These are phyloP conservation scores for Talaromyces wortmannii DNA, from an alignment of 495 filamentous ascomycete genomes.

Conservation along the genomic window DNA sequence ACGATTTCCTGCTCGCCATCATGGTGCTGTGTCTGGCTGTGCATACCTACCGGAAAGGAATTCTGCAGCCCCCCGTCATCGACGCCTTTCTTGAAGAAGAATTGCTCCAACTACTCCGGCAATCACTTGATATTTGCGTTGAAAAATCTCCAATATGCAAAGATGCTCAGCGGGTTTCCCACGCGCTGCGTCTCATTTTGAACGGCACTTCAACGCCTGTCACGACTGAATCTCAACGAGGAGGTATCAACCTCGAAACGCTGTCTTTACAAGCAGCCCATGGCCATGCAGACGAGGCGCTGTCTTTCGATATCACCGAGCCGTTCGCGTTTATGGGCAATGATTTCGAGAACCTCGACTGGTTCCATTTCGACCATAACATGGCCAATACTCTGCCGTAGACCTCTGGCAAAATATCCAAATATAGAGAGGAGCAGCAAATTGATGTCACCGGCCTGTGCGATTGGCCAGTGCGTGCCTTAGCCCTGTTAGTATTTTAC, in stretches of 20 bases:
- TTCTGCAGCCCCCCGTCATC: background rate
- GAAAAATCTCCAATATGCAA: constrained; percentile 7
- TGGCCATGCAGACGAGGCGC: background rate
- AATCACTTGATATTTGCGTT: constrained; percentile 7
- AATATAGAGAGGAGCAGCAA: too few relatives aligned
- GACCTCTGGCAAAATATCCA: too few relatives aligned
- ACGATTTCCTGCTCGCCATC: constrained; percentile 13
- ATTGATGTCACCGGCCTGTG: too few relatives aligned
- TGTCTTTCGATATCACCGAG: background rate
- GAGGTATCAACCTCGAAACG: background rate
- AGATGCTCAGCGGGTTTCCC: constrained; percentile 7
- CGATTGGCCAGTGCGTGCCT: too few relatives aligned
- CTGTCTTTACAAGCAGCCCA: background rate
- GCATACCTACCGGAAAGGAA: background rate
- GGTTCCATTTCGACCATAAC: background rate
- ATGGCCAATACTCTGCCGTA: too few relatives aligned
- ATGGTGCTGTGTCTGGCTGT: constrained; percentile 11
- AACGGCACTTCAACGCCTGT: constrained; percentile 1
- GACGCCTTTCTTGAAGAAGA: background rate
- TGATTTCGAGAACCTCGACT: background rate
- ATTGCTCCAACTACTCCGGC: constrained; percentile 2
- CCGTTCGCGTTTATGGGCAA: background rate
- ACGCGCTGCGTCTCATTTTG: constrained; percentile 3
- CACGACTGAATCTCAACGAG: background rate
- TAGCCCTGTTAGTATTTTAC: too few relatives aligned